Evolutionary conservation across 768 basidiomycete species (phyloP), one percentile per base, ranked within the genome.

Genomic region (Megacollybia marginata): DNA sequence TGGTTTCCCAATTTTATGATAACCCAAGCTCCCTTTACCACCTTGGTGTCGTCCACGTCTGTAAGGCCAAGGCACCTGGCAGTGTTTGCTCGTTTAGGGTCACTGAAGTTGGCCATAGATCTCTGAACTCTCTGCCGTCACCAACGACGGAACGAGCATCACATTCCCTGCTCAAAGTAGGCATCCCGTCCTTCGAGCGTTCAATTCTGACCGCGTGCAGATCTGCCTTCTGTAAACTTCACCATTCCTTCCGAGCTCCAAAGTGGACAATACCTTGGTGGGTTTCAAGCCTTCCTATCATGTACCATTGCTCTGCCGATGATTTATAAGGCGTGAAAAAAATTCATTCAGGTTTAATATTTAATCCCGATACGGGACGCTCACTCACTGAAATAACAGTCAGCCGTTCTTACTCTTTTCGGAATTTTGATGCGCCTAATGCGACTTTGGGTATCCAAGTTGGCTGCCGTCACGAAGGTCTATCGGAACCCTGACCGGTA

Each of bases 61-160:
- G 46, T n/a, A 50, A 57, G 68, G 76, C 76, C 23, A 72, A 68
- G 54, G 75, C 76, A 4, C 71, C 74, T 4, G 52, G 48, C 38
- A 64, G 71, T 55, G 72, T 69, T 49, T 55, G 65, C 35, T 54
- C 52, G 34, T 75, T 65, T 44, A n/a, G n/a, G n/a, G n/a, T n/a
- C 35, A 45, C 44, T 33, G 33, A 33, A 42, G 10, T 44, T 18
- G 40, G 10, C 28, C 15, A 19, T 45, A 72, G 70, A 68, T 71
- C 32, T 64, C 68, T 53, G 53, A 78, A 59, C 67, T 76, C 51
- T 59, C 64, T 5, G 72, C 75, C 1, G 63, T 68, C 42, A 77
- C 74, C 20, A 60, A 77, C 55, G 74, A 74, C 40, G 75, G 75
- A 44, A 59, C 47, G 36, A 66, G 62, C 44, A 78, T 77, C n/a